Evolutionary conservation across 1,284 basidiomycete species (phyloP), one percentile per base, ranked within the genome.

Genomic region (Vanrija sp.): DNA sequence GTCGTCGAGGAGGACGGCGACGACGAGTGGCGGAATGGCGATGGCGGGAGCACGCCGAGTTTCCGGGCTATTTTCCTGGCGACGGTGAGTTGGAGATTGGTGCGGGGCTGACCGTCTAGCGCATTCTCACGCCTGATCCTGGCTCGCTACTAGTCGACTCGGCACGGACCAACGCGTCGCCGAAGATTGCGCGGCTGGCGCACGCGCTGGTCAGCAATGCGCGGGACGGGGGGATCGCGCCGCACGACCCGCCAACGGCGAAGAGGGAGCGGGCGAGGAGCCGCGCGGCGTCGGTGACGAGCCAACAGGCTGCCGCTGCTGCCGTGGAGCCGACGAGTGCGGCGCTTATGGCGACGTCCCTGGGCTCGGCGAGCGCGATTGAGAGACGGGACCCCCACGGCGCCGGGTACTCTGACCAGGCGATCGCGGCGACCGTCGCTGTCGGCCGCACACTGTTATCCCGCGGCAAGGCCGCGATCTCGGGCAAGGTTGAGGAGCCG

Each of bases 71-170:
- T 76, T 42, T 71, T 75, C 36, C 61, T 72, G 2, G 73, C 74
- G 6, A 76, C 74, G 5, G 68, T 73, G 50, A 63, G 72, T 57
- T 18, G n/a, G 6, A 14, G 2, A 4, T 18, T 37, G 4, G 44
- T 47, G 2, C 25, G 23, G 8, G 45, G 31, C 38, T 60, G 25
- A 56, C 41, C 3, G 18, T 8, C 1, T 27, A 71, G n/a, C 84
- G 91, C 1, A 86, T 94, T 36, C 88, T 94, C 84, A 89, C 88
- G 0, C 81, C 84, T 3, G 89, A 89, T 62, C 83, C 88, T 0
- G 77, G 80, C 12, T 89, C 87, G 56, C 83, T 93, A 49, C 80
- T 93, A 3, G 78, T 81, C 1, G 84, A 87, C 62, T 79, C 83
- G 49, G 85, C 84, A 6, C 85, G 85, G 14, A 83, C 85, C 0